Evolutionary conservation across 495 filamentous ascomycete species (phyloP).

Genomic region (Aspergillus funiculosus): DNA sequence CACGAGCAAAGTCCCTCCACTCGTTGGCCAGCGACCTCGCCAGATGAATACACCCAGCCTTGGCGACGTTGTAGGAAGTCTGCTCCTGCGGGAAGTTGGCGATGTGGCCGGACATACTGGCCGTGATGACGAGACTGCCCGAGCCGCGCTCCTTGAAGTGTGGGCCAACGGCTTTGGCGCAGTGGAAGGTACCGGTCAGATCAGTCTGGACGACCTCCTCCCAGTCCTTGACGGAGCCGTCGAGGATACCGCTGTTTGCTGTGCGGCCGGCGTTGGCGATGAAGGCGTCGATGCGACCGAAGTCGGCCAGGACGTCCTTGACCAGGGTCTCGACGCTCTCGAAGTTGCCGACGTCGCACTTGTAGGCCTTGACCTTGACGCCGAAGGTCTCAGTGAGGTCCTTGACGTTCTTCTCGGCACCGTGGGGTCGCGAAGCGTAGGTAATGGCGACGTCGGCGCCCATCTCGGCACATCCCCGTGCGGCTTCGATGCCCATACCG

Average conservation of each 20-base stretch:
- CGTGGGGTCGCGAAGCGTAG: conserved; percentile 55
- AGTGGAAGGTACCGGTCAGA: conserved; percentile 61
- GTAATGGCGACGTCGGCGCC: conserved; percentile 65
- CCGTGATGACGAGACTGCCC: conserved; percentile 59
- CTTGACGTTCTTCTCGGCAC: conserved; percentile 60
- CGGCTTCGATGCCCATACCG: conserved; percentile 70
- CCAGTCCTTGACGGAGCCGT: conserved; percentile 60
- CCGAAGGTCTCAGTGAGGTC: conserved; percentile 55
- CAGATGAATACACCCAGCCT: conserved; percentile 55
- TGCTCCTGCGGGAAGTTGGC: conserved; percentile 77
- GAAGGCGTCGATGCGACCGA: conserved; percentile 61
- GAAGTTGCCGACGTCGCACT: conserved; percentile 50
- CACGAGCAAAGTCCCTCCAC: conserved; percentile 72
- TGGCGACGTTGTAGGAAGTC: conserved; percentile 75
- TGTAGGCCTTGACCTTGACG: conserved; percentile 63
- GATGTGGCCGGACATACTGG: conserved; percentile 66
- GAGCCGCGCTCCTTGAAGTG: conserved; percentile 58
- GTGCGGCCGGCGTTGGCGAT: conserved; percentile 66
- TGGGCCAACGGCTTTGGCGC: conserved; percentile 58
- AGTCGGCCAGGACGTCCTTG: conserved; percentile 51
- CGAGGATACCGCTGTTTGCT: conserved; percentile 55
- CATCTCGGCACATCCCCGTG: conserved; percentile 66
- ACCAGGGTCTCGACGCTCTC: conserved; percentile 47
- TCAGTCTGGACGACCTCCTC: conserved; percentile 62
- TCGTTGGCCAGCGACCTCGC: conserved; percentile 62